Percentiles rank a stretch among this genome's conserved stretches.
Evolutionary conservation across 2,329 filamentous ascomycete species (phyloP).

Genomic region (Sclerotinia borealis): DNA sequence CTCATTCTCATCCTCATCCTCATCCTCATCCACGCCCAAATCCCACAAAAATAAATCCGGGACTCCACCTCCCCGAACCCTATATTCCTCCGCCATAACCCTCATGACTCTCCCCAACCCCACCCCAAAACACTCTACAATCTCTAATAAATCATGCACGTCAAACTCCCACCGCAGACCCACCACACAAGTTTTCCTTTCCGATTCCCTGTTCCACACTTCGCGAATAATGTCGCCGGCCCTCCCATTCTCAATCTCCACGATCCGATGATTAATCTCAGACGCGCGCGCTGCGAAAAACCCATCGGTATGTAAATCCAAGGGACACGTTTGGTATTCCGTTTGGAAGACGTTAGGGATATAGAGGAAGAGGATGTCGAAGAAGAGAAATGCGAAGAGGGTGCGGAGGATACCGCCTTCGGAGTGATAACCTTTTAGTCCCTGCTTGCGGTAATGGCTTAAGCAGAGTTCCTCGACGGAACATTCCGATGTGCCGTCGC

Average conservation of each 20-base stretch:
- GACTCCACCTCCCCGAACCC: conserved; percentile 76
- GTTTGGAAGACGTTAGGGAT: conserved; percentile 97
- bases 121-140: conserved; percentile 70
- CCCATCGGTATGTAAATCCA: conserved; percentile 87
- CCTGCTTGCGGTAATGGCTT: conserved; percentile 68
- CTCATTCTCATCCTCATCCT: not conserved
- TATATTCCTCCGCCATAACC: conserved; percentile 93
- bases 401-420: conserved; percentile 93
- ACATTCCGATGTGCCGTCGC: conserved; percentile 60
- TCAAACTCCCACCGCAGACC: conserved; percentile 89
- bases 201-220: conserved; percentile 63
- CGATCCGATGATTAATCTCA: conserved; percentile 82
- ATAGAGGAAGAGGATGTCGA: conserved; percentile 86
- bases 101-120: conserved; percentile 82
- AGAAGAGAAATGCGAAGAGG: conserved; percentile 84
- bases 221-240: conserved; percentile 60
- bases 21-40: conserved; percentile 3
- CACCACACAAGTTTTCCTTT: conserved; percentile 75
- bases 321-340: conserved; percentile 83
- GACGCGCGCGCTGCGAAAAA: conserved; percentile 83
- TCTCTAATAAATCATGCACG: conserved; percentile 69
- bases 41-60: conserved; percentile 89
- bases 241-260: conserved; percentile 78
- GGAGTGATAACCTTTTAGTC: conserved; percentile 92
- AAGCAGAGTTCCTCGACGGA: conserved; percentile 93